Evolutionary conservation across 768 basidiomycete species (phyloP), one percentile per base, ranked within the genome.

Genomic region (Amanita inopinata): DNA sequence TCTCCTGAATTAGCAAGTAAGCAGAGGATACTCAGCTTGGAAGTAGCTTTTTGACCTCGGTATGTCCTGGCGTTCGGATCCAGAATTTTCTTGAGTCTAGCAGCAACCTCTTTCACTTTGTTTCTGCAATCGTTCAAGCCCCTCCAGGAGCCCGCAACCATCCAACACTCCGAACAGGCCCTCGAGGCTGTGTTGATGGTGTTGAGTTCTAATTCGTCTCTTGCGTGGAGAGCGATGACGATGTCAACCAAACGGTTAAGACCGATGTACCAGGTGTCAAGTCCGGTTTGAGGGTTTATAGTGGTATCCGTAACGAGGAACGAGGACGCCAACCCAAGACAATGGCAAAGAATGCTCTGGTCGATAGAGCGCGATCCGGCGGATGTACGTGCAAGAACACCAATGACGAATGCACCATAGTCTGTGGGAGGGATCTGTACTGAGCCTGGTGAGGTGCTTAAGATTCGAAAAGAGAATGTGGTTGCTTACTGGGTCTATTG

Each of bases 101-200:
- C 61, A 7, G 80, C 85, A 22, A 77, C 70, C 25, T 65, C 71
- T 28, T 72, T 69, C 15, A 89, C 76, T 3, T 70, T 67, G n/a
- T 74, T 74, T 43, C 76, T 67, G 52, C 74, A 76, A 15, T 77
- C 75, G 32, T 76, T 75, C 47, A 88, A 60, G 11, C 76, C 80
- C 22, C 71, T 64, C 81, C 83, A 88, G 14, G 74, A 72, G 0
- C 74, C 76, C 0, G 78, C 74, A 2, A 77, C 74, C 11, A 69
- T 76, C 86, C 86, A 90, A 56, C 85, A 86, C 55, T 90, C 87
- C 12, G 81, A 83, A 52, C 84, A 86, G 10, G 72, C 72, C 40
- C 69, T 74, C 37, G 78, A 78, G 5, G 83, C 83, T 31, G 72
- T 76, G 53, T 76, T 78, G 32, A 89, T 57, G 4, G 87, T 88